Percentiles rank a stretch among this genome's conserved stretches.
phyloP scores from a whole-genome alignment of 192 early-diverging fungal genomes.

The Neocallimastix lanati region DNA sequence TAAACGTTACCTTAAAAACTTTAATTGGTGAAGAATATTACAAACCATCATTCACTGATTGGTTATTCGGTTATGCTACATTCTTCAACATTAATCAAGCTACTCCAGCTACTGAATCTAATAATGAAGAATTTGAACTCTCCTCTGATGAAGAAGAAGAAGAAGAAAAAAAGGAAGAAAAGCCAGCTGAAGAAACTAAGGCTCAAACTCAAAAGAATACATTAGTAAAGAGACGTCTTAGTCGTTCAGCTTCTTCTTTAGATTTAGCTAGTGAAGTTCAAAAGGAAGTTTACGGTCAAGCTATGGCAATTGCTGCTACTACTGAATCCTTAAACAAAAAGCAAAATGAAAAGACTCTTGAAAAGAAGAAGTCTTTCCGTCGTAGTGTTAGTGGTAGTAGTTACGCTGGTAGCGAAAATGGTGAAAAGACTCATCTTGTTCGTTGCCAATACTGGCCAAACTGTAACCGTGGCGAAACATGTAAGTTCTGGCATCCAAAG shows the following conservation, averaged over 20 bases:
- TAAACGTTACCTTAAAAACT: not conserved
- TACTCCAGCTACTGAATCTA: not conserved
- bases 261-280: not conserved
- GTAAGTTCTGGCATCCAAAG: slow-evolving; percentile 4
- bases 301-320: not conserved
- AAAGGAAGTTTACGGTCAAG: not conserved
- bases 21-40: not conserved
- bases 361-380: not conserved
- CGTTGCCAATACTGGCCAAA: slow-evolving; percentile 2
- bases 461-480: slow-evolving; percentile 1
- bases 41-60: not conserved
- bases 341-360: not conserved
- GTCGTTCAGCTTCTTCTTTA: not conserved
- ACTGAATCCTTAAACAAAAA: not conserved
- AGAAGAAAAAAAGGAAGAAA: not conserved
- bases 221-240: not conserved
- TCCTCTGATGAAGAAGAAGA: not conserved
- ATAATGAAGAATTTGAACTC: not conserved
- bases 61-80: not conserved
- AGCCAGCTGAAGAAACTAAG: not conserved
- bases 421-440: not conserved
- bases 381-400: not conserved
- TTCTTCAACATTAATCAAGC: not conserved
- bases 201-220: not conserved
- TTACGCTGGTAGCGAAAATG: not conserved